phyloP scores from a whole-genome alignment of 495 filamentous ascomycete genomes.

The Chaetomidium leptoderma region DNA sequence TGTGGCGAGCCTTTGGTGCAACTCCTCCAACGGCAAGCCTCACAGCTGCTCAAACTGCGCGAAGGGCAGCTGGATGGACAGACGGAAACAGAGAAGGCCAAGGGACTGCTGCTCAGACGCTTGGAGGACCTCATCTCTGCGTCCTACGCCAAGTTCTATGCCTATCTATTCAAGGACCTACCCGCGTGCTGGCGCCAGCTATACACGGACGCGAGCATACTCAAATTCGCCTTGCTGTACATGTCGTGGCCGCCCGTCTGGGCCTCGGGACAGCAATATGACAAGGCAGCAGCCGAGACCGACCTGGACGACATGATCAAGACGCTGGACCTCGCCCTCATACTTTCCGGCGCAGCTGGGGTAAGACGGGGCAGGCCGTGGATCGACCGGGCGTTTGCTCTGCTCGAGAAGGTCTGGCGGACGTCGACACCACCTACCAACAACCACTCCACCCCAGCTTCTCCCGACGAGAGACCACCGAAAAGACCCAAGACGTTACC shows the following conservation, averaged over 20 bases:
- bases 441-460: not conserved
- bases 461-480: not conserved
- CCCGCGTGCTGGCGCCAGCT: conserved; percentile 69
- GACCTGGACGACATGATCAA: conserved; percentile 49
- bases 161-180: conserved; percentile 71
- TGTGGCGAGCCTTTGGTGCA: conserved; percentile 37
- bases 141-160: conserved; percentile 60
- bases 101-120: conserved; percentile 27
- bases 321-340: conserved; percentile 71
- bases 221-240: conserved; percentile 51
- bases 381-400: conserved; percentile 52
- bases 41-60: conserved; percentile 23
- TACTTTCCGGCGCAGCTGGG: conserved; percentile 70
- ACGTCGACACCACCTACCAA: not conserved
- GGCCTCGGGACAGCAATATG: not conserved
- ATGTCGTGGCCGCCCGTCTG: not conserved
- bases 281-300: not conserved
- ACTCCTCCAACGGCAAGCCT: conserved; percentile 37
- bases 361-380: conserved; percentile 49
- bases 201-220: conserved; percentile 71
- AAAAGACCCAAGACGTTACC: conserved; percentile 3
- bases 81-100: not conserved
- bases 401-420: conserved; percentile 38
- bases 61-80: too few relatives aligned
- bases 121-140: conserved; percentile 42